These are phyloP conservation scores for Ophiostoma quercus DNA, from an alignment of 2,329 filamentous ascomycete genomes.

Conservation along the genomic window DNA sequence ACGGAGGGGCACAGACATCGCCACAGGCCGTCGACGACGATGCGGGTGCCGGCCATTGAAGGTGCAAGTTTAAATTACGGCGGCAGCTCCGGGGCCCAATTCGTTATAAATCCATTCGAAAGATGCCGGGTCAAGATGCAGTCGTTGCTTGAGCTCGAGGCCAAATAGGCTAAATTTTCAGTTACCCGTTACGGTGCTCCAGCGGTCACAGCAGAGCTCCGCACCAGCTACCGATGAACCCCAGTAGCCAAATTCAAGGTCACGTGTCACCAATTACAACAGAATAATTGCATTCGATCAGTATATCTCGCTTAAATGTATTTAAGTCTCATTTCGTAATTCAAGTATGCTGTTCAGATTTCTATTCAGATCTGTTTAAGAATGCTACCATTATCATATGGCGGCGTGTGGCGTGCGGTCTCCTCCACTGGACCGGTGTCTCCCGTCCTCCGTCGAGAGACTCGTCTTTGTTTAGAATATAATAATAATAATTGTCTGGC, in stretches of 20 bases:
- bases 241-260: conserved; percentile 1
- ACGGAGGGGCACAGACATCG: conserved; percentile 57
- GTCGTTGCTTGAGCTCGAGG: not conserved
- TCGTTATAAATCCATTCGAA: conserved; percentile 9
- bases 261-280: not conserved
- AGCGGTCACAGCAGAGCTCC: not conserved
- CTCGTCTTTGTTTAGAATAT: conserved; percentile 16
- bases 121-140: not conserved
- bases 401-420: not conserved
- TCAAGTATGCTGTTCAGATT: not conserved
- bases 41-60: conserved; percentile 37
- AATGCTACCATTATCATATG: not conserved
- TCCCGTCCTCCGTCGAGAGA: not conserved
- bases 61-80: not conserved
- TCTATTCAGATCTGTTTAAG: too few relatives aligned
- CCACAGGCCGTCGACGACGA: conserved; percentile 56
- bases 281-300: not conserved
- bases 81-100: not conserved
- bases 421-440: not conserved
- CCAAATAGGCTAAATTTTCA: not conserved
- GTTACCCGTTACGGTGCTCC: not conserved
- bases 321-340: not conserved
- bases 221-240: not conserved
- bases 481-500: conserved; percentile 19
- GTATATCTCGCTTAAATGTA: not conserved